Percentiles rank a stretch among this genome's conserved stretches.
phyloP scores from a whole-genome alignment of 2,329 filamentous ascomycete genomes.

The Trichoderma lentiforme region DNA sequence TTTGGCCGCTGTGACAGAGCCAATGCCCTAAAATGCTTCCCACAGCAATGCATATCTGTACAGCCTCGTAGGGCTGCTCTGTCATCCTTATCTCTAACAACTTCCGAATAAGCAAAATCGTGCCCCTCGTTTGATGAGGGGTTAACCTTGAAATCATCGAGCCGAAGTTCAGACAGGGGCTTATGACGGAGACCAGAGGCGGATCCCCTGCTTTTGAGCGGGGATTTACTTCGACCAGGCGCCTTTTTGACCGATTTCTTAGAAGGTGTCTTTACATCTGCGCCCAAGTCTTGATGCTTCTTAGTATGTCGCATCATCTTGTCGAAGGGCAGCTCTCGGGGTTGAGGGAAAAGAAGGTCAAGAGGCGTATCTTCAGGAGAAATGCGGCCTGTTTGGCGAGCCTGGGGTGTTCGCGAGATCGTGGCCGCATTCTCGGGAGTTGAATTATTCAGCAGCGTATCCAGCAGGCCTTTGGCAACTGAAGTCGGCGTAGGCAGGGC shows the following conservation, averaged over 20 bases:
- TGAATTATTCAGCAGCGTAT: conserved; percentile 34
- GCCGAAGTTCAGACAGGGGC: conserved; percentile 53
- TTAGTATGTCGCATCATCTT: conserved; percentile 22
- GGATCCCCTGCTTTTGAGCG: conserved; percentile 22
- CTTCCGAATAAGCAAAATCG: conserved; percentile 70
- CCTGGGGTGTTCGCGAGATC: conserved; percentile 27
- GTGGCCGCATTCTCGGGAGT: not conserved
- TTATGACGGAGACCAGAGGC: conserved; percentile 51
- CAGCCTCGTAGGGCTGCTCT: conserved; percentile 72
- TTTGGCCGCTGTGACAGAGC: conserved; percentile 51
- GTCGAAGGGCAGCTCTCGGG: conserved; percentile 43
- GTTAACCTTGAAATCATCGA: conserved; percentile 81
- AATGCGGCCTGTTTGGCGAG: not conserved
- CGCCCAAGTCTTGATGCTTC: not conserved
- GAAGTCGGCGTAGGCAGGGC: conserved; percentile 3
- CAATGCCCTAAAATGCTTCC: conserved; percentile 65
- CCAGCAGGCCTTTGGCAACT: conserved; percentile 30
- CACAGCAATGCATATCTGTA: conserved; percentile 72
- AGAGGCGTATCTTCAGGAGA: conserved; percentile 24
- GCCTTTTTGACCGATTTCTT: conserved; percentile 20
- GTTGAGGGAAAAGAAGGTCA: conserved; percentile 35
- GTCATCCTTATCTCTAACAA: conserved; percentile 67
- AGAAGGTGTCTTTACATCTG: conserved; percentile 13
- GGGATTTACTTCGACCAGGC: conserved; percentile 20
- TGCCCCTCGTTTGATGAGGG: conserved; percentile 66